A percentile compares a stretch with the other conserved stretches of the same genome.
phyloP scores from a whole-genome alignment of 805 yeast species.

The Scheffersomyces spartinae region DNA sequence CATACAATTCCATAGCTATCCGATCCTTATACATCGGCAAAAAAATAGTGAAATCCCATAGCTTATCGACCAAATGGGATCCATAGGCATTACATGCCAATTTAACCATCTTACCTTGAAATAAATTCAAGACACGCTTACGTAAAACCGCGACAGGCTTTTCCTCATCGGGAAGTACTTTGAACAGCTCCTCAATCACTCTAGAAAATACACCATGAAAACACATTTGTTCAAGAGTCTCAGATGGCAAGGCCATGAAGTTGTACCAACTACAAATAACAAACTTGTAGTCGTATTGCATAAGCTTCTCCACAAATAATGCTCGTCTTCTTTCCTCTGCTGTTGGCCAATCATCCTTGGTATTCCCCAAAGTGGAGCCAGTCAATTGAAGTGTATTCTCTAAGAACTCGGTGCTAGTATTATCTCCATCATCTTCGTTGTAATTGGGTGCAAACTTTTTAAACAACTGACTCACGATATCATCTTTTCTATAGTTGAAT shows the following conservation, averaged over 20 bases:
- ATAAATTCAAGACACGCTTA: slow-evolving; percentile 56
- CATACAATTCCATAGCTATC: slow-evolving; percentile 56
- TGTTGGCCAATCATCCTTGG: slow-evolving; percentile 85
- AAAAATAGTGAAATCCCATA: slow-evolving; percentile 70
- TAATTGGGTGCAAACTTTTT: slow-evolving; percentile 31
- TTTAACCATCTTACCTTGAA: slow-evolving; percentile 41
- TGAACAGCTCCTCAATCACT: slow-evolving; percentile 54
- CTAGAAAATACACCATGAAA: slow-evolving; percentile 86
- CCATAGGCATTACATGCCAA: slow-evolving; percentile 82
- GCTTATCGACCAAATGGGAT: slow-evolving; percentile 77
- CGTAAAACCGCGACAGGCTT: slow-evolving; percentile 42
- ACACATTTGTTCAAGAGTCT: slow-evolving; percentile 61
- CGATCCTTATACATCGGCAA: slow-evolving; percentile 80
- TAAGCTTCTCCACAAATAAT: slow-evolving; percentile 58
- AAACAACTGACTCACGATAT: slow-evolving; percentile 38
- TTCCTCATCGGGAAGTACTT: slow-evolving; percentile 36
- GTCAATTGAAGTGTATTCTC: slow-evolving; percentile 59
- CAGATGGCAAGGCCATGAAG: slow-evolving; percentile 47
- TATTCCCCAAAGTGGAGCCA: slow-evolving; percentile 68
- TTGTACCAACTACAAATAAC: slow-evolving; percentile 48
- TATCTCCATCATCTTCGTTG: slow-evolving; percentile 9
- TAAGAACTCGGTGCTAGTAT: slow-evolving; percentile 31
- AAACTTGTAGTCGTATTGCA: slow-evolving; percentile 55
- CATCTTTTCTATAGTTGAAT: slow-evolving; percentile 47
- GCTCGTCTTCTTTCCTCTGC: slow-evolving; percentile 79